Conservation (phyloP, 306 rosid genomes). For the Cucurbita ficifolia region DNA sequence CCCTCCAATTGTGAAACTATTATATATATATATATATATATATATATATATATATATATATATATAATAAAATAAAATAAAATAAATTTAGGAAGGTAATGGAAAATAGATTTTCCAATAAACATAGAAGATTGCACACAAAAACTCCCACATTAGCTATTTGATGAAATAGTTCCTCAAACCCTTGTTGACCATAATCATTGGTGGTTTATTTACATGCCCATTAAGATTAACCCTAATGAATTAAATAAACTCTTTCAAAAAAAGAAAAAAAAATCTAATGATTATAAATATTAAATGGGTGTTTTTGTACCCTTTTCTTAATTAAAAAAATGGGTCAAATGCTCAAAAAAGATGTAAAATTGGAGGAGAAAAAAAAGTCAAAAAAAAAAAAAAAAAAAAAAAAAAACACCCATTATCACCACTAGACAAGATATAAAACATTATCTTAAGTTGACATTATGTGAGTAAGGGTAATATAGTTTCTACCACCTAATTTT, state of each 20-base stretch:
- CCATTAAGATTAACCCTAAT: not conserved
- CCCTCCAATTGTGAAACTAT: no score
- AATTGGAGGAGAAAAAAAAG: not conserved
- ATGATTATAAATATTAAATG: not conserved
- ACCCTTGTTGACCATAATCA: not conserved
- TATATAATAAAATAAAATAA: no score
- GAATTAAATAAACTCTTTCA: not conserved
- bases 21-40: no score
- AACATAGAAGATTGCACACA: not conserved
- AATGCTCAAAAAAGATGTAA: not conserved
- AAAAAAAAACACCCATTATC: not conserved
- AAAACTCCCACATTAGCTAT: not conserved
- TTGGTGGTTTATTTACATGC: not conserved
- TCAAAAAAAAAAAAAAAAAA: not conserved
- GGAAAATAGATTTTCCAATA: conserved; percentile 1
- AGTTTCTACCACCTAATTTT: not conserved
- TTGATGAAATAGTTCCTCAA: not conserved
- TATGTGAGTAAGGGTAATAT: not conserved
- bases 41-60: no score
- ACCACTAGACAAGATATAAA: not conserved
- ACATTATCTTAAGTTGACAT: conserved; percentile 4
- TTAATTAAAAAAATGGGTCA: not conserved
- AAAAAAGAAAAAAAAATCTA: not conserved
- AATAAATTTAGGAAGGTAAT: no score
- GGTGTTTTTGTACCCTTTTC: not conserved